Percentiles rank a stretch among this genome's conserved stretches.
Evolutionary conservation across 2,329 filamentous ascomycete genomes (phyloP).

Genomic region (Claviceps sp.): DNA sequence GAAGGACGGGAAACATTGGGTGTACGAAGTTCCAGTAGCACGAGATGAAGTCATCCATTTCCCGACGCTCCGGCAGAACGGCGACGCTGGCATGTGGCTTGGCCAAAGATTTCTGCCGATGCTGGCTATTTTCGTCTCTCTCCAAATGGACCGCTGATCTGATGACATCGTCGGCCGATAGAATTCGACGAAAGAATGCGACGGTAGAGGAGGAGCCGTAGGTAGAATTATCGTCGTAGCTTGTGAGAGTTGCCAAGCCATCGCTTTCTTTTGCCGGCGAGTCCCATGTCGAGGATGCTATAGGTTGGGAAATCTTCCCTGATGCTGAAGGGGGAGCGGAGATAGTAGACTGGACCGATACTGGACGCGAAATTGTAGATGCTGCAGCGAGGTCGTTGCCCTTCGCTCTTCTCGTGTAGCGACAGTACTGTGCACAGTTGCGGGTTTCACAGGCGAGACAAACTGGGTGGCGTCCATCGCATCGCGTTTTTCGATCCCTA

Average conservation of each 20-base stretch:
- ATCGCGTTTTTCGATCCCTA: constrained; percentile 2
- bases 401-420: neutral
- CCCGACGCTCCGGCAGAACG: neutral
- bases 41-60: neutral
- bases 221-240: constrained; percentile 2
- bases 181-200: constrained; percentile 1
- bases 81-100: neutral
- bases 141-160: neutral
- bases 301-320: neutral
- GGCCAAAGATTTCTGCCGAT: neutral
- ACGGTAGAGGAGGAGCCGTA: constrained; percentile 3
- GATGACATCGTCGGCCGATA: neutral
- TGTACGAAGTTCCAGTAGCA: constrained; percentile 4
- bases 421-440: neutral
- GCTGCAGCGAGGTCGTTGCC: neutral
- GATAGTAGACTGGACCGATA: neutral
- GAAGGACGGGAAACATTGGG: constrained; percentile 1
- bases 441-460: constrained; percentile 4
- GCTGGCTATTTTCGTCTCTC: neutral
- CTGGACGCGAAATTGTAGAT: neutral
- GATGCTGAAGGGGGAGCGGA: neutral
- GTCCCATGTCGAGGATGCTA: neutral
- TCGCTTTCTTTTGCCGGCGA: constrained; percentile 2
- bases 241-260: constrained; percentile 2
- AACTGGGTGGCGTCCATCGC: constrained; percentile 1